Percentiles rank a stretch among this genome's conserved stretches.
phyloP scores from a whole-genome alignment of 805 yeast species.

The Allodekkera sacchari region DNA sequence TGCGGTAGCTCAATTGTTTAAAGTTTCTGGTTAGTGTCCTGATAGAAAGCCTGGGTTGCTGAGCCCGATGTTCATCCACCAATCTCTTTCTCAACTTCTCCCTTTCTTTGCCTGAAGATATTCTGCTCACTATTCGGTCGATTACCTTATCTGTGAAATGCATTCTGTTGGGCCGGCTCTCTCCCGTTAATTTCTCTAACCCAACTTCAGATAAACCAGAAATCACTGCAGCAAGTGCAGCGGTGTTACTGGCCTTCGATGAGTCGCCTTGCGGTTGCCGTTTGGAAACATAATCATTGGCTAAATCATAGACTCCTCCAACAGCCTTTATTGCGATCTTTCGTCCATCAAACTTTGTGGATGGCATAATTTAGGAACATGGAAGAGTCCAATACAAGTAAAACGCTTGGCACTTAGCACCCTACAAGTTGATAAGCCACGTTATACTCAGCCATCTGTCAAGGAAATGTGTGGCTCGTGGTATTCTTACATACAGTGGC shows the following conservation, averaged over 20 bases:
- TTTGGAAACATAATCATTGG: conserved; percentile 2
- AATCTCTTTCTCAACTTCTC: conserved; percentile 30
- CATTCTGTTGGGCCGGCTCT: conserved; percentile 9
- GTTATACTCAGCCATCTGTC: too few species aligned
- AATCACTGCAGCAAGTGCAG: conserved; percentile 4
- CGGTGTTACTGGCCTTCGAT: conserved; percentile 3
- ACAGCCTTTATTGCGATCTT: conserved; percentile 3
- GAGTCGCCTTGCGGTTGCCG: background rate
- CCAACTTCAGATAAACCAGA: conserved; percentile 5
- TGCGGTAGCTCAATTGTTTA: conserved; percentile 40
- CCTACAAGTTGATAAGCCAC: too few species aligned
- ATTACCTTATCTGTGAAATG: conserved; percentile 52
- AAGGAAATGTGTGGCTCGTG: too few species aligned
- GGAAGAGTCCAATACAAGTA: too few species aligned
- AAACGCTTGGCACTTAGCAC: too few species aligned
- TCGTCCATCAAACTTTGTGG: background rate
- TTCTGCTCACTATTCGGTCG: conserved; percentile 38
- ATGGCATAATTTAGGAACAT: too few species aligned
- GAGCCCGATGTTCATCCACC: conserved; percentile 35
- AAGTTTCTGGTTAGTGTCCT: conserved; percentile 46
- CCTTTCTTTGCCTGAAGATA: conserved; percentile 42
- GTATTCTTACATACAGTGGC: too few species aligned
- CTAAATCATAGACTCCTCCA: background rate
- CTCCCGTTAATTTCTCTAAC: conserved; percentile 2
- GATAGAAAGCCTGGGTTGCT: conserved; percentile 45